Percentiles rank a stretch among this genome's conserved stretches.
Evolutionary conservation across 2,329 filamentous ascomycete species (phyloP).

Genomic region (Orbilia blumenaviensis): DNA sequence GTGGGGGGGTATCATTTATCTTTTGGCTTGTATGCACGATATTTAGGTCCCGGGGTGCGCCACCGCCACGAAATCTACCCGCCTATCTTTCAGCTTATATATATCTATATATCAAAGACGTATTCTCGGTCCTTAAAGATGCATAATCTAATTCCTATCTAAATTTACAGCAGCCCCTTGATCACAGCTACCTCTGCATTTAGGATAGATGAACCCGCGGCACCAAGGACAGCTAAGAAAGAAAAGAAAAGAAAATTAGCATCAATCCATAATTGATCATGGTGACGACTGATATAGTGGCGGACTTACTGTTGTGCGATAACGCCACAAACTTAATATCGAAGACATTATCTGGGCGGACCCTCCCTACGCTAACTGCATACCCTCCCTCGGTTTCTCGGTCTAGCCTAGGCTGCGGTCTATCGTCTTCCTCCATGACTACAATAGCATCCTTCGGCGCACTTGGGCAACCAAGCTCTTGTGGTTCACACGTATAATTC

Average conservation of each 20-base stretch:
- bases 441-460: constrained; percentile 82
- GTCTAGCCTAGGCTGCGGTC: constrained; percentile 90
- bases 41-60: constrained; percentile 37
- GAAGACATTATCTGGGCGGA: constrained; percentile 88
- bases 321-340: constrained; percentile 94
- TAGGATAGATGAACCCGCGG: constrained; percentile 92
- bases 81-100: background rate
- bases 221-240: constrained; percentile 80
- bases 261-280: constrained; percentile 59
- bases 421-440: constrained; percentile 87
- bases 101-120: background rate
- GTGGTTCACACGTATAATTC: constrained; percentile 81
- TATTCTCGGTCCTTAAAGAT: no score
- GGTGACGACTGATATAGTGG: background rate
- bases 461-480: constrained; percentile 84
- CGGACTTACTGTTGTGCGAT: constrained; percentile 76
- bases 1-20: constrained; percentile 32
- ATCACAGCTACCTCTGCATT: constrained; percentile 92
- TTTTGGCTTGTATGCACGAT: constrained; percentile 28
- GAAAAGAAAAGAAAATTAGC: constrained; percentile 57
- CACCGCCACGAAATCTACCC: background rate
- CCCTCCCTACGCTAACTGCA: constrained; percentile 86
- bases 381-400: constrained; percentile 86
- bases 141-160: background rate
- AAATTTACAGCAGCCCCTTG: constrained; percentile 77